Conservation (phyloP, 1,284 basidiomycete species). For the Puccinia polysora region DNA sequence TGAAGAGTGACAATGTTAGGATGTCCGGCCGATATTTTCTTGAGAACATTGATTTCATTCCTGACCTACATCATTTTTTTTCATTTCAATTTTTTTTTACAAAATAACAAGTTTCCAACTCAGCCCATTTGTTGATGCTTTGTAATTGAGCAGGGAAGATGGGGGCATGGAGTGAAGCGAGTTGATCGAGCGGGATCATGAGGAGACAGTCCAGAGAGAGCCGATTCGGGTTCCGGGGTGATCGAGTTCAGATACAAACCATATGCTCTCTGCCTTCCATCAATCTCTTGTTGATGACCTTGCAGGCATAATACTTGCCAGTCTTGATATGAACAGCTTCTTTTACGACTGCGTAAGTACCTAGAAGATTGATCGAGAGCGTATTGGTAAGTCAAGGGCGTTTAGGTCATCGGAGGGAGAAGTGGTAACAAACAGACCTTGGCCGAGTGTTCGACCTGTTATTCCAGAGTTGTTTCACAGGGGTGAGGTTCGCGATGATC, state of each 20-base stretch:
- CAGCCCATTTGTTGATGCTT: no score
- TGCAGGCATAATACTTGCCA: constrained; percentile 78
- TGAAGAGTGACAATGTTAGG: constrained; percentile 59
- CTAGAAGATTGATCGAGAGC: constrained; percentile 61
- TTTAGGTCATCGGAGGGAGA: no score
- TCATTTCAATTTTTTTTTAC: constrained; percentile 2
- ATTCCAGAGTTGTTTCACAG: background rate
- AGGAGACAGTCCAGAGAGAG: background rate
- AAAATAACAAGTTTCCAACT: no score
- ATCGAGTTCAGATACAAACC: constrained; percentile 50
- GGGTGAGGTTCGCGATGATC: background rate
- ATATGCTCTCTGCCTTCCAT: constrained; percentile 66
- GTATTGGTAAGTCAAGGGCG: background rate
- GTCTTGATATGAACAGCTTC: constrained; percentile 96
- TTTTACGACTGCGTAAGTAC: constrained; percentile 84
- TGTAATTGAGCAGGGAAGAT: background rate
- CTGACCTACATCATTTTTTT: constrained; percentile 63
- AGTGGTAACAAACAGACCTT: constrained; percentile 23
- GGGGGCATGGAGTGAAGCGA: background rate
- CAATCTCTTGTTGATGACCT: constrained; percentile 89
- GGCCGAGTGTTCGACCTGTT: constrained; percentile 42
- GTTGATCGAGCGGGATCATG: no score
- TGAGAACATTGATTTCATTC: constrained; percentile 93
- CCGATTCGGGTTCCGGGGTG: background rate
- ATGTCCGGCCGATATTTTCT: constrained; percentile 87